phyloP scores from a whole-genome alignment of 495 filamentous ascomycete species.

The Chaetomium cochliodes region DNA sequence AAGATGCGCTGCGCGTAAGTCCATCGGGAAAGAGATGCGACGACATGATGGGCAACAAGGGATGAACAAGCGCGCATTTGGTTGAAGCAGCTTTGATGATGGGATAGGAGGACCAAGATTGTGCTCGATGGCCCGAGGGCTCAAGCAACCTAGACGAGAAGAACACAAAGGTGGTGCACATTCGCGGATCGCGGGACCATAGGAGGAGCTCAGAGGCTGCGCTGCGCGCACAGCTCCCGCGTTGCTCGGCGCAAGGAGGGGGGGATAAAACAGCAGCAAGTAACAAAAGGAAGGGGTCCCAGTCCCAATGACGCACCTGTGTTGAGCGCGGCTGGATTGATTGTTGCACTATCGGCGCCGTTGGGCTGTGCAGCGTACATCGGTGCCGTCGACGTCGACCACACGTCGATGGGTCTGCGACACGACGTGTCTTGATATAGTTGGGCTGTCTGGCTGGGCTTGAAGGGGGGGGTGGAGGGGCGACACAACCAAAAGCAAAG shows the following conservation, averaged over 20 bases:
- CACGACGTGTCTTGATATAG: constrained; percentile 60
- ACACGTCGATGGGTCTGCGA: constrained; percentile 47
- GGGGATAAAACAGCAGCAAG: constrained; percentile 7
- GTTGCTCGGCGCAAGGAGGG: not conserved
- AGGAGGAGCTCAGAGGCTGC: not conserved
- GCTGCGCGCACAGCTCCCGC: not conserved
- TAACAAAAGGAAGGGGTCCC: not conserved
- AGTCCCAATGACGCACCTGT: constrained; percentile 44
- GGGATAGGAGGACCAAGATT: not conserved
- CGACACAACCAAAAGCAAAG: constrained; percentile 30
- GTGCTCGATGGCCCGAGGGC: not conserved
- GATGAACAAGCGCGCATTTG: constrained; percentile 1
- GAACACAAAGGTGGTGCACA: not conserved
- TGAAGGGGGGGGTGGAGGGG: constrained; percentile 31
- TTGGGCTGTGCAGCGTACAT: constrained; percentile 58
- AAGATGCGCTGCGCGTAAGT: constrained; percentile 1
- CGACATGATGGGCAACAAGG: constrained; percentile 1
- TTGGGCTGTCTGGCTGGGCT: constrained; percentile 39
- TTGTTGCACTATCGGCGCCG: constrained; percentile 57
- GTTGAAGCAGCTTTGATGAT: not conserved
- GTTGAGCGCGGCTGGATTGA: constrained; percentile 56
- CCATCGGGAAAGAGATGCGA: not conserved
- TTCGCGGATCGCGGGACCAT: constrained; percentile 4
- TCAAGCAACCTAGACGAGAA: not conserved
- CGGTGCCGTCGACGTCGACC: constrained; percentile 44